Evolutionary conservation across 306 rosid genomes (phyloP).

Genomic region (Phaseolus lunatus): DNA sequence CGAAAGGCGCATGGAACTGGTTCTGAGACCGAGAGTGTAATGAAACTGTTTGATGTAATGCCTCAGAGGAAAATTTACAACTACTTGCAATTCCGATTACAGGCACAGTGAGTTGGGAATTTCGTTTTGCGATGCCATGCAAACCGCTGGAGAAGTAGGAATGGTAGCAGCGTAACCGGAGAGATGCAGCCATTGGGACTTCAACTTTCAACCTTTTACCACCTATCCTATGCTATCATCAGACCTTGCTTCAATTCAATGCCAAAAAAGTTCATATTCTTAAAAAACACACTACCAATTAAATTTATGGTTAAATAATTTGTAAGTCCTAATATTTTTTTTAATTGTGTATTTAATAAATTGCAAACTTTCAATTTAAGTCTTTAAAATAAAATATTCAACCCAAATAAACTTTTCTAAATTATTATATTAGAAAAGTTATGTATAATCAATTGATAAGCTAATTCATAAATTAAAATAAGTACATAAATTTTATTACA

Average conservation of each 20-base stretch:
- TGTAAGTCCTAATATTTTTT: no score
- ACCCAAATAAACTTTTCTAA: no score
- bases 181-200: constrained; percentile 59
- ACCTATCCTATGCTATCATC: background rate
- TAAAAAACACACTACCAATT: no score
- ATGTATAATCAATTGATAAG: no score
- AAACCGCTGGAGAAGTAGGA: constrained; percentile 47
- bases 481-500: no score
- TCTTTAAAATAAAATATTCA: no score
- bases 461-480: no score
- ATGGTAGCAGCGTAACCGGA: constrained; percentile 18
- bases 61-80: constrained; percentile 49
- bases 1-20: constrained; percentile 39
- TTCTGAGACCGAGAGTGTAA: constrained; percentile 41
- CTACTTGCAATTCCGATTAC: background rate
- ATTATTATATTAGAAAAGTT: no score
- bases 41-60: constrained; percentile 69
- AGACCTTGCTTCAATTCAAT: background rate
- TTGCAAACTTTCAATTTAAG: no score
- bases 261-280: no score
- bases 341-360: no score
- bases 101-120: constrained; percentile 39
- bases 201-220: background rate
- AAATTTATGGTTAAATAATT: no score
- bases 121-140: constrained; percentile 26